Evolutionary conservation across 305 asterid species (phyloP), one percentile per base, ranked within the genome.

Genomic region (Lippia alba): DNA sequence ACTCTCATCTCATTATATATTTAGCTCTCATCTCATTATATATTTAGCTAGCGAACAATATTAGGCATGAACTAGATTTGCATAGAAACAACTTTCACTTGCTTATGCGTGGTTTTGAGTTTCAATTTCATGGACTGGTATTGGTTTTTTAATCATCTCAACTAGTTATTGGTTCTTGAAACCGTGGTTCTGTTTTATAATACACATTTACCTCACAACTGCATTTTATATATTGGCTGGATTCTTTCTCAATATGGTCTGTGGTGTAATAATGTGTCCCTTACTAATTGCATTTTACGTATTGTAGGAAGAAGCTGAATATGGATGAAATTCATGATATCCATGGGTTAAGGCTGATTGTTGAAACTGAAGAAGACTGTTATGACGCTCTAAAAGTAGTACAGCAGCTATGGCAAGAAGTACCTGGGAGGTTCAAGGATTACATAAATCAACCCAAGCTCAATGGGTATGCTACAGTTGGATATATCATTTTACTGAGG

Each of bases 261-360:
- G 18, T 18, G 50, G 51, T 56, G 63, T 59, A 18, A 24, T 46
- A 41, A 71, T 30, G 65, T 15, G 55, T 51, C 58, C 34, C n/a
- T 76, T 54, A 61, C 46, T 18, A 45, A 2, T 51, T 39, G 46
- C 32, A 24, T 61, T 17, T 33, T 56, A 50, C 69, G 53, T 64
- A 61, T 64, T 84, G 76, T 74, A 91, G 97, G 89, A 94, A 92
- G 83, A 88, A 87, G 80, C 87, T 94, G 71, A 80, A 76, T 79
- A 85, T 91, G 92, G 93, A 91, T 79, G 96, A 88, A 70, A 87
- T 94, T 55, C 96, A 94, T 63, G 99, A 94, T 74, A 88, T 94
- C 74, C 96, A 88, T 77, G 99, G 99, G 70, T 70, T 94, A 56
- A 80, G 98, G 74, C 72, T 94, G 85, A 90, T 94, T 46, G 97